Base-by-base conservation (phyloP, 805 yeast genomes). In the Yamadazyma endophytica region DNA sequence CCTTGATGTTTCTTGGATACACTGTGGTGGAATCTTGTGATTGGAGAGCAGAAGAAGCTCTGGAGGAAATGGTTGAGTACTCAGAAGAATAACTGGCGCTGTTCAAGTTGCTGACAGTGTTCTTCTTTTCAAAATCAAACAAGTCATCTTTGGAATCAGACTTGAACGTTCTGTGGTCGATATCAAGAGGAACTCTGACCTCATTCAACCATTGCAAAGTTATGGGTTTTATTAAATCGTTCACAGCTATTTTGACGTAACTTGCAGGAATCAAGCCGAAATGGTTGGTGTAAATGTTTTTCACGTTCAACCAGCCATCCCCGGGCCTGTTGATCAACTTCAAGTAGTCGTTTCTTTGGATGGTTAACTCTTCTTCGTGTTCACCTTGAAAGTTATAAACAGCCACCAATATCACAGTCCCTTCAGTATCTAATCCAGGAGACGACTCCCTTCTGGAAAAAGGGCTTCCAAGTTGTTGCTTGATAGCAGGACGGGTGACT, bases 281-380 rank as follows among this genome's bases (percentile, higher is more conserved):
- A 9, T 35, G 27, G 19, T 38, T 42, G 7, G 47, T 39, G 24
- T 50, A 54, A 16, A 63, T 36, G 13, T 40, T 35, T 34, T 54
- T 54, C 3, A 64, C 69, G 22, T 45, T 35, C 16, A 64, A 33
- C 70, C 69, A 63, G 15, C 70, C 70, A 37, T 61, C 59, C 2
- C 67, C 69, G 3, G 56, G 58, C 17, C 62, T 45, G 14, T 57
- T 55, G 4, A 63, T 20, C 9, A 63, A 40, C 33, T 54, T 54
- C 21, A 62, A 43, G 37, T 52, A 55, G 9, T 59, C 64, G 5
- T 50, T 46, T 11, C 50, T 36, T 6, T 35, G 36, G 4, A 60
- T 48, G 7, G 49, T 37, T 17, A 64, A 36, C 31, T 64, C 68
- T 16, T 49, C 46, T 1, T 19, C 26, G 6, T 38, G 40, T 38